Percentiles rank a stretch among this genome's conserved stretches.
Evolutionary conservation across 805 yeast genomes (phyloP).

Genomic region (Kluyveromyces dobzhanskii): DNA sequence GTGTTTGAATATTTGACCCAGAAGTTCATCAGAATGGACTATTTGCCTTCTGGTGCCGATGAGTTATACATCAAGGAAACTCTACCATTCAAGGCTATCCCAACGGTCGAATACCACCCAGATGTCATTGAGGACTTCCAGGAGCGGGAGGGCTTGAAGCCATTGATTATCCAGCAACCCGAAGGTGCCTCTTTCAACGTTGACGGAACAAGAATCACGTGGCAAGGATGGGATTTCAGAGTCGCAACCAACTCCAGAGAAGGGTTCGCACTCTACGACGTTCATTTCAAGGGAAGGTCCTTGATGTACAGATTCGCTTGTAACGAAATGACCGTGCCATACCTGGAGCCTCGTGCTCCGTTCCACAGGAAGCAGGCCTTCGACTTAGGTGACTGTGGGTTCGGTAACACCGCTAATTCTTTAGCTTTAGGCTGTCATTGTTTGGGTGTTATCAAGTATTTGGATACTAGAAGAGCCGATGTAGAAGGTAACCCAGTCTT

Average conservation of each 20-base stretch:
- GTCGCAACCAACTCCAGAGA: conserved; percentile 66
- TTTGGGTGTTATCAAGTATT: conserved; percentile 67
- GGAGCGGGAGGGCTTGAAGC: conserved; percentile 50
- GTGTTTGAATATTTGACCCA: conserved; percentile 55
- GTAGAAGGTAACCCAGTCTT: conserved; percentile 54
- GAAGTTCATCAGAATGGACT: conserved; percentile 64
- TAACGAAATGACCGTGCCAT: conserved; percentile 83
- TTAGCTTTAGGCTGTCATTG: conserved; percentile 74
- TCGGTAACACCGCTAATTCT: conserved; percentile 64
- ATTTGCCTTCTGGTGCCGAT: conserved; percentile 64
- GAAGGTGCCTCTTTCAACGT: conserved; percentile 69
- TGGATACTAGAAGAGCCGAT: conserved; percentile 51
- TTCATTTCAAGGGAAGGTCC: conserved; percentile 67
- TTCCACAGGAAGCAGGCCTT: conserved; percentile 82
- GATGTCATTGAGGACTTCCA: conserved; percentile 48
- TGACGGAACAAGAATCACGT: conserved; percentile 50
- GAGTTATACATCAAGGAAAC: conserved; percentile 47
- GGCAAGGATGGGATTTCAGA: conserved; percentile 84
- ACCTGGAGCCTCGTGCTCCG: conserved; percentile 79
- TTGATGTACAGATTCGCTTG: conserved; percentile 63
- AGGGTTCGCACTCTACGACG: conserved; percentile 69
- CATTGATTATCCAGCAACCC: conserved; percentile 62
- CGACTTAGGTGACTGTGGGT: conserved; percentile 80
- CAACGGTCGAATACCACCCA: conserved; percentile 65
- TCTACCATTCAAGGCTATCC: conserved; percentile 50